Conservation (phyloP, 2,329 filamentous ascomycete species). For the Penicillium sp. region DNA sequence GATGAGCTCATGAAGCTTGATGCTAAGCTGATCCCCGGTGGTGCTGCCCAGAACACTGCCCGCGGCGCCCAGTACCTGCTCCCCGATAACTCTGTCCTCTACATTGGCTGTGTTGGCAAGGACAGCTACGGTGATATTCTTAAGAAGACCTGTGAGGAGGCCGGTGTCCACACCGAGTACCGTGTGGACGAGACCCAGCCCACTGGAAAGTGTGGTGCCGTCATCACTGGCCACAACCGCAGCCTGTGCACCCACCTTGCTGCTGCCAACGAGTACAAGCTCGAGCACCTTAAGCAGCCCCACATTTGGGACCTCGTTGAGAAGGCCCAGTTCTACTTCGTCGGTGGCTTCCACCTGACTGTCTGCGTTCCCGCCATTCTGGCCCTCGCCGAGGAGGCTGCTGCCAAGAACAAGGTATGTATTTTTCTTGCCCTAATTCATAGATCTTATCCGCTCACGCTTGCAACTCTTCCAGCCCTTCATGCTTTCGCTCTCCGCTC, state of each 20-base stretch:
- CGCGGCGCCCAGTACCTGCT: slow-evolving; percentile 97
- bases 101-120: slow-evolving; percentile 88
- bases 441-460: background rate
- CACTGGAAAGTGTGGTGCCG: slow-evolving; percentile 91
- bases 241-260: slow-evolving; percentile 93
- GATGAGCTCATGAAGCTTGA: slow-evolving; percentile 91
- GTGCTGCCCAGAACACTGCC: slow-evolving; percentile 96
- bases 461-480: slow-evolving; percentile 55
- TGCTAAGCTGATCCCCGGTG: slow-evolving; percentile 92
- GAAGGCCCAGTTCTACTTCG: slow-evolving; percentile 84
- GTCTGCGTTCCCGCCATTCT: slow-evolving; percentile 89
- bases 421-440: background rate
- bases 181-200: slow-evolving; percentile 79
- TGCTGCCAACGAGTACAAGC: slow-evolving; percentile 94
- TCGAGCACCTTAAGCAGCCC: slow-evolving; percentile 87
- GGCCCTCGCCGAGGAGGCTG: slow-evolving; percentile 87
- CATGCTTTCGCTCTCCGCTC: slow-evolving; percentile 86
- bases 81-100: slow-evolving; percentile 83
- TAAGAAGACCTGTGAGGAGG: slow-evolving; percentile 79
- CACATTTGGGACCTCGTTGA: slow-evolving; percentile 91
- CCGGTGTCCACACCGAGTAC: slow-evolving; percentile 92
- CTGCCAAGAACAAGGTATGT: slow-evolving; percentile 76
- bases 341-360: slow-evolving; percentile 96
- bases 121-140: slow-evolving; percentile 95
- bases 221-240: slow-evolving; percentile 96